Conservation (phyloP, 306 rosid genomes). For the Alnus rubra region DNA sequence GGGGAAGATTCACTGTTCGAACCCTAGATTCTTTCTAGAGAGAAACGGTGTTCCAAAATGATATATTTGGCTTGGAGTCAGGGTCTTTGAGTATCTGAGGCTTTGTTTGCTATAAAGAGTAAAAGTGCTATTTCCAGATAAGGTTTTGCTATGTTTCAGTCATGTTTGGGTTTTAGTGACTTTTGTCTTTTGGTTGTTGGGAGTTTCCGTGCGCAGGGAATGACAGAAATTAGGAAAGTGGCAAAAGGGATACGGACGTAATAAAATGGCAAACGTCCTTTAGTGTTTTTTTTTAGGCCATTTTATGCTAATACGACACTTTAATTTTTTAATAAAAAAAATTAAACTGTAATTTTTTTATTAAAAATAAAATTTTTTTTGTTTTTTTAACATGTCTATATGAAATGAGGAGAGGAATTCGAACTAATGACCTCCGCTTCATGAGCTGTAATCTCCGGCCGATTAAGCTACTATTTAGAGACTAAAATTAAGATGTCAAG, state of each 20-base stretch:
- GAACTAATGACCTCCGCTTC: too few species aligned
- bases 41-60: conserved; percentile 26
- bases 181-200: not conserved
- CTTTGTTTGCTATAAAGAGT: conserved; percentile 15
- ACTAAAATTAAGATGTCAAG: too few species aligned
- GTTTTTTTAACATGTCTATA: too few species aligned
- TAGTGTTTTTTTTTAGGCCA: too few species aligned
- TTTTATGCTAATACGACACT: too few species aligned
- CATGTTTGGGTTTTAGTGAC: not conserved
- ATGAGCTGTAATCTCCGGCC: too few species aligned
- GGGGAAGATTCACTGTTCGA: conserved; percentile 50
- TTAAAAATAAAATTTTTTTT: too few species aligned
- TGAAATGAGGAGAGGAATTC: too few species aligned
- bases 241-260: not conserved
- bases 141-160: conserved; percentile 24
- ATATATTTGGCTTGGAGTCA: conserved; percentile 27
- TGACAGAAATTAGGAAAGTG: conserved; percentile 16
- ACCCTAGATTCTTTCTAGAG: conserved; percentile 57
- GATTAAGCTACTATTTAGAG: too few species aligned
- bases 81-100: conserved; percentile 11
- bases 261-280: too few species aligned
- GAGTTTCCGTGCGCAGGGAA: not conserved
- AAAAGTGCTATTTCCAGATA: conserved; percentile 25
- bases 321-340: too few species aligned
- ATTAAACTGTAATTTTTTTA: too few species aligned